Percentiles rank a stretch among this genome's conserved stretches.
Conservation (phyloP, 2,329 filamentous ascomycete genomes). For the Trichophyton benhamiae region DNA sequence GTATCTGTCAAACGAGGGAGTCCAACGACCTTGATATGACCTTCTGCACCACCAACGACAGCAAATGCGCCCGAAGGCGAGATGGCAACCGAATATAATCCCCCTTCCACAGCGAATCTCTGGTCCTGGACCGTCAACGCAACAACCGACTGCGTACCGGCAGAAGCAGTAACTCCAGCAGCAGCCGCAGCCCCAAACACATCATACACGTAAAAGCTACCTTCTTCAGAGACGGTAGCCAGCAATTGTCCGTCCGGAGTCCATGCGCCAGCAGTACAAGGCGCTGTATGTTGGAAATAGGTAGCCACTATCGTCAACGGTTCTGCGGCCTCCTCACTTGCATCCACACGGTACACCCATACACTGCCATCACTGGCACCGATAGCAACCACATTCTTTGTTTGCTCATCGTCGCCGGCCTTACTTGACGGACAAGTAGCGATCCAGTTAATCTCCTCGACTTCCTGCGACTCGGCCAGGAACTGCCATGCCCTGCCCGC, state of each 20-base stretch:
- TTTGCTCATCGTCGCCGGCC: conserved; percentile 38
- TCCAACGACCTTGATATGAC: conserved; percentile 71
- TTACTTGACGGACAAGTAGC: conserved; percentile 52
- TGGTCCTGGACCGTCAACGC: conserved; percentile 70
- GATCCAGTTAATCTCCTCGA: conserved; percentile 92
- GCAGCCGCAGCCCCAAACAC: conserved; percentile 68
- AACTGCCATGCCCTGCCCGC: conserved; percentile 49
- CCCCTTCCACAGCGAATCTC: conserved; percentile 82
- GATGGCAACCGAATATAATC: conserved; percentile 75
- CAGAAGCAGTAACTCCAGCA: conserved; percentile 44
- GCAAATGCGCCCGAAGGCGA: conserved; percentile 68
- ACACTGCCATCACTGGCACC: conserved; percentile 85
- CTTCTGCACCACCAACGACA: conserved; percentile 77
- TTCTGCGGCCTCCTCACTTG: conserved; percentile 42
- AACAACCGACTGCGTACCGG: conserved; percentile 54
- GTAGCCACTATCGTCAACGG: conserved; percentile 74
- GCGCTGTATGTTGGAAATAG: conserved; percentile 78
- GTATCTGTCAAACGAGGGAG: conserved; percentile 53
- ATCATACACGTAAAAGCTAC: conserved; percentile 83
- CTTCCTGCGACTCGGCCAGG: conserved; percentile 70
- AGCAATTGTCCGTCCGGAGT: conserved; percentile 75
- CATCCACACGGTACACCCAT: conserved; percentile 85
- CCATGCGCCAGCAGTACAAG: conserved; percentile 86
- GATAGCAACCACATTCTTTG: conserved; percentile 65
- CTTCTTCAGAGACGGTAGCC: conserved; percentile 79